phyloP scores from a whole-genome alignment of 371 early-diverging fungal genomes.

The Mortierella sp. region DNA sequence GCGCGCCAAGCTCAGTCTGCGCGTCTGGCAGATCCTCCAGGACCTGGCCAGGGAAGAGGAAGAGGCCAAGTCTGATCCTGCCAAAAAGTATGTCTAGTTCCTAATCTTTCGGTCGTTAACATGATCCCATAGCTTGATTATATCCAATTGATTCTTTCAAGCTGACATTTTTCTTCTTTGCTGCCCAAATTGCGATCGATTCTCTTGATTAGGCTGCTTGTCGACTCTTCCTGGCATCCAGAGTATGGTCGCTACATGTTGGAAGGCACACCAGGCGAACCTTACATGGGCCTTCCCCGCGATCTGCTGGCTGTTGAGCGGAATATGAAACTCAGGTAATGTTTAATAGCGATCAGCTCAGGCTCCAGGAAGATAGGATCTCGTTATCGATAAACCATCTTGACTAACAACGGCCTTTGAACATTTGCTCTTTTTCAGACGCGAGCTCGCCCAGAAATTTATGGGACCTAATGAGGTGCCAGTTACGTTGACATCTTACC shows the following conservation, averaged over 20 bases:
- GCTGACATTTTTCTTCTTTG: background rate
- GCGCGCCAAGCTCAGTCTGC: slow-evolving; percentile 81
- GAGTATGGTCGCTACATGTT: slow-evolving; percentile 98
- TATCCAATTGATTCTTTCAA: background rate
- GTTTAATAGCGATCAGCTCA: background rate
- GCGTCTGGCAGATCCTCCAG: slow-evolving; percentile 88
- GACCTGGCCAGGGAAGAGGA: slow-evolving; percentile 81
- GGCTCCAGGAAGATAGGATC: slow-evolving; percentile 22
- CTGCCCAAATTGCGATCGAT: background rate
- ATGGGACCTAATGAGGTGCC: slow-evolving; percentile 82
- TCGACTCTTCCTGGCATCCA: slow-evolving; percentile 89
- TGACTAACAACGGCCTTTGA: background rate
- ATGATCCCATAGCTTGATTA: too few species aligned
- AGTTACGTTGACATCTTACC: slow-evolving; percentile 90
- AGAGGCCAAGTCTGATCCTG: slow-evolving; percentile 61
- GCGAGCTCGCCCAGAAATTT: slow-evolving; percentile 73
- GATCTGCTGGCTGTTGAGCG: slow-evolving; percentile 88
- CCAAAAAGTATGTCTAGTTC: slow-evolving; percentile 36
- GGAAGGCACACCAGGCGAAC: slow-evolving; percentile 94
- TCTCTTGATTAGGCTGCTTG: slow-evolving; percentile 29
- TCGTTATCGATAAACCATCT: background rate
- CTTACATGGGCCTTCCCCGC: slow-evolving; percentile 89
- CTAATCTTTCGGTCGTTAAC: background rate
- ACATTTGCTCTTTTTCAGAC: slow-evolving; percentile 60
- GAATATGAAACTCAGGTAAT: slow-evolving; percentile 86